Percentiles rank a stretch among this genome's conserved stretches.
phyloP scores from a whole-genome alignment of 2,329 filamentous ascomycete species.

The Trichothecium sympodiale region DNA sequence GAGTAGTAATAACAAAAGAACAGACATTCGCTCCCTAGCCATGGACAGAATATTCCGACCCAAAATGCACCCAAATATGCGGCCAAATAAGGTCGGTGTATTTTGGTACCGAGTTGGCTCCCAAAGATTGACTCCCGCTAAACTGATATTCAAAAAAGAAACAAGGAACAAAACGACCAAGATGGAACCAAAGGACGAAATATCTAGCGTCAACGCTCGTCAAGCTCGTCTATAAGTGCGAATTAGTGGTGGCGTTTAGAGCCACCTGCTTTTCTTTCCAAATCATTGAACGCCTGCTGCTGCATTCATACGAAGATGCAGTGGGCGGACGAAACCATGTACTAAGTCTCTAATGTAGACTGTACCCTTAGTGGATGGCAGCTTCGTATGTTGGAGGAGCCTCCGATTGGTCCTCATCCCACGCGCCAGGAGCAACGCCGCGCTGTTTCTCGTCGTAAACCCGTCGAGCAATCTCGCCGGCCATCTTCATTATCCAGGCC shows the following conservation, averaged over 20 bases:
- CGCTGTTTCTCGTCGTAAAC: constrained; percentile 77
- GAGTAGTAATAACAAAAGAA: background rate
- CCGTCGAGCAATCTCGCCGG: constrained; percentile 76
- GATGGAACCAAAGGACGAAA: no score
- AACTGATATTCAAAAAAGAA: background rate
- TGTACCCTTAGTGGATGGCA: constrained; percentile 23
- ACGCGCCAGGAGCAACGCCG: constrained; percentile 10
- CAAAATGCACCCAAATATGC: no score
- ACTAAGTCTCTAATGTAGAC: background rate
- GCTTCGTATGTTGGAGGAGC: constrained; percentile 54
- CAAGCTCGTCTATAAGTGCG: no score
- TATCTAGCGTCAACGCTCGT: no score
- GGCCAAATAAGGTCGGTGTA: no score
- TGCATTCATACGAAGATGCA: no score
- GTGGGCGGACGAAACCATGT: no score
- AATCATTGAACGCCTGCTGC: no score
- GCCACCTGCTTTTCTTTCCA: no score
- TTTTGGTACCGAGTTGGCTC: no score
- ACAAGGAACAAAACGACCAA: background rate
- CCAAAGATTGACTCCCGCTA: background rate
- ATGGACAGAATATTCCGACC: no score
- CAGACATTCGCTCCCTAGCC: background rate
- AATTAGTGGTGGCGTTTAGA: no score
- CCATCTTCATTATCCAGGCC: constrained; percentile 89
- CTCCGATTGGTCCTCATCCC: constrained; percentile 38